A percentile compares a stretch with the other conserved stretches of the same genome.
phyloP scores from a whole-genome alignment of 2,329 filamentous ascomycete species.

The Sclerotinia sclerotiorum region DNA sequence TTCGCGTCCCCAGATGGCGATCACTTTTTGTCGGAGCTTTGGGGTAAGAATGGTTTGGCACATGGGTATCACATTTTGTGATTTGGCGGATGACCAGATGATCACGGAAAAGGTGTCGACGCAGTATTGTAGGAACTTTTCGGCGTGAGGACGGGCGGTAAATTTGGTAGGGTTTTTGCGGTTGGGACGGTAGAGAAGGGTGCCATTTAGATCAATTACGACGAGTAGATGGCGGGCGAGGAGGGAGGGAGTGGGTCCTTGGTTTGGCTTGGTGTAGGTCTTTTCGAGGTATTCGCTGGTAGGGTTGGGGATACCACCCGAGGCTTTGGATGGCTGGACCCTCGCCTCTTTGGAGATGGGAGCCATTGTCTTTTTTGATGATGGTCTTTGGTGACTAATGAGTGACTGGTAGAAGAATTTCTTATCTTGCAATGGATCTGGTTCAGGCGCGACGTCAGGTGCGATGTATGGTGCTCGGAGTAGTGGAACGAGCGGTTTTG shows the following conservation, averaged over 20 bases:
- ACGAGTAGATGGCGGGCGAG: slow-evolving; percentile 68
- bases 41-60: slow-evolving; percentile 62
- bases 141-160: slow-evolving; percentile 65
- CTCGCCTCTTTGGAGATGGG: slow-evolving; percentile 26
- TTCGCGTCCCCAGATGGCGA: slow-evolving; percentile 77
- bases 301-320: slow-evolving; percentile 55
- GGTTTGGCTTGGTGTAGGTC: slow-evolving; percentile 48
- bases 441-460: neutral
- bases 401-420: neutral
- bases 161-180: slow-evolving; percentile 53
- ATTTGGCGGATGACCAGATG: slow-evolving; percentile 86
- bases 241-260: slow-evolving; percentile 45
- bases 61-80: slow-evolving; percentile 69
- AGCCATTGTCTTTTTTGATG: slow-evolving; percentile 3
- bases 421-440: neutral
- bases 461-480: neutral
- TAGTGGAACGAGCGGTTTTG: neutral
- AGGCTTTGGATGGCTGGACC: slow-evolving; percentile 31
- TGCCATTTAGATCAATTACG: slow-evolving; percentile 91
- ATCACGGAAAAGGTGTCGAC: slow-evolving; percentile 75
- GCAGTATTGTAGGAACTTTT: slow-evolving; percentile 70
- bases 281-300: slow-evolving; percentile 59
- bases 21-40: slow-evolving; percentile 54
- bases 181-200: slow-evolving; percentile 71
- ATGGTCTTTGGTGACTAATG: neutral